phyloP scores from a whole-genome alignment of 768 basidiomycete species.

The Asterophora lycoperdoides region DNA sequence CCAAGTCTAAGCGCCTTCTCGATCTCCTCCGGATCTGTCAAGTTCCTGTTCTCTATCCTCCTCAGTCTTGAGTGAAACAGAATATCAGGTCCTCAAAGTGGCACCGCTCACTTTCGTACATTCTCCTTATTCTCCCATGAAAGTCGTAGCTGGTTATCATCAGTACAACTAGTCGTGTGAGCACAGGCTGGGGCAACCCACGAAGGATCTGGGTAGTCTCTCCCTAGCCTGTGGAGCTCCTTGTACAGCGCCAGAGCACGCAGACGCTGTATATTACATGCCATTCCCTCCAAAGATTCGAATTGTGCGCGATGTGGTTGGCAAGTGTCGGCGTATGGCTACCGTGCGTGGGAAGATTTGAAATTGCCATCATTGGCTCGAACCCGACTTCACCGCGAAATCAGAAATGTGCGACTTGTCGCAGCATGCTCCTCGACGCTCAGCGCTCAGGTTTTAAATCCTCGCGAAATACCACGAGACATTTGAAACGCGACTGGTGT shows the following conservation, averaged over 20 bases:
- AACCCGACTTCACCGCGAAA: too few relatives aligned
- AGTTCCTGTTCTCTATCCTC: constrained; percentile 55
- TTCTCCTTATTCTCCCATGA: constrained; percentile 60
- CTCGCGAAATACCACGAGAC: too few relatives aligned
- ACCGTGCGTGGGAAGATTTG: too few relatives aligned
- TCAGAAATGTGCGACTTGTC: too few relatives aligned
- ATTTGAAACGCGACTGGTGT: too few relatives aligned
- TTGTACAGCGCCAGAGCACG: constrained; percentile 76
- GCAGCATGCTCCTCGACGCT: too few relatives aligned
- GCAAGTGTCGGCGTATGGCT: neutral
- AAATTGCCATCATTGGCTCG: too few relatives aligned
- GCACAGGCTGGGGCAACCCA: constrained; percentile 34
- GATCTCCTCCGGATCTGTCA: constrained; percentile 67
- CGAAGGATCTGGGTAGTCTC: constrained; percentile 81
- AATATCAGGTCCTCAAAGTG: neutral
- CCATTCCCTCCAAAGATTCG: constrained; percentile 32
- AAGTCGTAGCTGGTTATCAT: constrained; percentile 63
- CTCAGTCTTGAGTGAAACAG: constrained; percentile 2
- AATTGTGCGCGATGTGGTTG: neutral
- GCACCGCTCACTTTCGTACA: constrained; percentile 65
- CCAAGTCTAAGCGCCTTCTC: constrained; percentile 70
- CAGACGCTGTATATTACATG: constrained; percentile 47
- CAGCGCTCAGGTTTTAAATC: too few relatives aligned
- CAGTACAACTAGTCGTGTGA: constrained; percentile 6
- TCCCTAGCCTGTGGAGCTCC: constrained; percentile 73